These are phyloP conservation scores for Trichoderma koningiopsis DNA, from an alignment of 2,329 filamentous ascomycete genomes.

Conservation along the genomic window DNA sequence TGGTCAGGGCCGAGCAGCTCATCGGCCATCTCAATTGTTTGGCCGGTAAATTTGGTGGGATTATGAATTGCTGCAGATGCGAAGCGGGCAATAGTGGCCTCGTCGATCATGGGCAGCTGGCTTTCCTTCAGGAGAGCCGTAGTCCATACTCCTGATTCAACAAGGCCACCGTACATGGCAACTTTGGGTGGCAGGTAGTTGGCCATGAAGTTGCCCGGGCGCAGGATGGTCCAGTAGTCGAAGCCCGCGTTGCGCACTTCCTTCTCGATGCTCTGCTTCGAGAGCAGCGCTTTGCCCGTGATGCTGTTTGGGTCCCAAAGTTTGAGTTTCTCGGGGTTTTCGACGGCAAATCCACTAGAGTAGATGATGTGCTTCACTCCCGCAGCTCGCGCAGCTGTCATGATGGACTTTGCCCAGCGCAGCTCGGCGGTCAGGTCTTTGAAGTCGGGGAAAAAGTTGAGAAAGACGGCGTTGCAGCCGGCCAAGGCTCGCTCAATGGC, in stretches of 20 bases:
- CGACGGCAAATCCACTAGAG: conserved; percentile 36
- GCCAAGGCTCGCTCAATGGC: conserved; percentile 36
- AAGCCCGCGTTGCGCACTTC: conserved; percentile 42
- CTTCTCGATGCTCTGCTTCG: conserved; percentile 48
- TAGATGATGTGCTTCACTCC: conserved; percentile 34
- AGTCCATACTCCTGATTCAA: conserved; percentile 41
- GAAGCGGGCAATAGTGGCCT: conserved; percentile 51
- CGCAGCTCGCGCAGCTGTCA: conserved; percentile 42
- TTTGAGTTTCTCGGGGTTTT: conserved; percentile 35
- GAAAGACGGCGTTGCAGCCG: conserved; percentile 39
- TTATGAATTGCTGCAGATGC: conserved; percentile 47
- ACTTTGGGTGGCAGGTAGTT: conserved; percentile 51
- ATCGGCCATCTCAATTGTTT: conserved; percentile 45
- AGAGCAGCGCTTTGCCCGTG: conserved; percentile 36
- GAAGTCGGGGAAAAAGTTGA: conserved; percentile 40
- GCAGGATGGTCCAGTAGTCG: conserved; percentile 51
- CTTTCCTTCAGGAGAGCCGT: conserved; percentile 42
- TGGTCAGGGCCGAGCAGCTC: conserved; percentile 43
- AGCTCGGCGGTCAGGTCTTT: conserved; percentile 36
- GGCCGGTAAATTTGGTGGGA: conserved; percentile 43
- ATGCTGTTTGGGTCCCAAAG: conserved; percentile 35
- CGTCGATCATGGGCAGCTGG: conserved; percentile 47
- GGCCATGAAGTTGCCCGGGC: conserved; percentile 54
- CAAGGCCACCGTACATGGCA: conserved; percentile 44
- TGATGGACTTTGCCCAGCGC: conserved; percentile 36